Base-by-base conservation (phyloP, 1,284 basidiomycete species). In the Ganoderma meredithae region DNA sequence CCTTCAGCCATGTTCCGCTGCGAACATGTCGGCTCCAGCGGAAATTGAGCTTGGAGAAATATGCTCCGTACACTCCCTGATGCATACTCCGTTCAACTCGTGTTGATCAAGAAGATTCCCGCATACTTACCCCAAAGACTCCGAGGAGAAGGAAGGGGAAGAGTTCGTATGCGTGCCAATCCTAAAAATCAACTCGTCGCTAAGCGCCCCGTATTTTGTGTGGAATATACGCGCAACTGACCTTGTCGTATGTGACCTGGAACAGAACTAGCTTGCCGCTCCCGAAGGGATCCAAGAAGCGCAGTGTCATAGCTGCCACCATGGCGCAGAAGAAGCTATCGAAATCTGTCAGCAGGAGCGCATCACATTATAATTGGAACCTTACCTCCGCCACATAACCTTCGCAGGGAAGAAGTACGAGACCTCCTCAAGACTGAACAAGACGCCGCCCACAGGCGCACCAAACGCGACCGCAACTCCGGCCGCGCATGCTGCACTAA, bases 361-460 rank as follows among this genome's bases (percentile, higher is more conserved):
- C 56, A 22, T 39, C 10, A 40, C 2, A 5, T 1, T 25, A 25
- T 10, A 25, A 25, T 25, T 6, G 0, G 4, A 22, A 3, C 71
- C 80, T 63, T 73, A 94, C 94, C 93, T 94, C 82, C 95, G 85
- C 95, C 95, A 97, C 95, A 97, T 93, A 68, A 93, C 94, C 82
- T 97, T 96, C 0, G 96, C 92, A 15, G 96, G 96, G 79, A 98
- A 98, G 81, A 95, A 98, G 79, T 96, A 97, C 2, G 95, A 96
- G 2, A 98, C 96, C 79, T 98, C 96, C 79, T 97, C 95, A 69
- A 97, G 81, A 69, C 95, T 95, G 80, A 98, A 97, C 53, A 98
- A 80, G 0, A 96, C 96, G 9, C 96, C 96, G 47, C 96, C 96
- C 58, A 98, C 94, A 0, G 96, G 96, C 0, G 96, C 95, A 61